Conservation (phyloP, 257 asterid species). For the Eucommia ulmoides region DNA sequence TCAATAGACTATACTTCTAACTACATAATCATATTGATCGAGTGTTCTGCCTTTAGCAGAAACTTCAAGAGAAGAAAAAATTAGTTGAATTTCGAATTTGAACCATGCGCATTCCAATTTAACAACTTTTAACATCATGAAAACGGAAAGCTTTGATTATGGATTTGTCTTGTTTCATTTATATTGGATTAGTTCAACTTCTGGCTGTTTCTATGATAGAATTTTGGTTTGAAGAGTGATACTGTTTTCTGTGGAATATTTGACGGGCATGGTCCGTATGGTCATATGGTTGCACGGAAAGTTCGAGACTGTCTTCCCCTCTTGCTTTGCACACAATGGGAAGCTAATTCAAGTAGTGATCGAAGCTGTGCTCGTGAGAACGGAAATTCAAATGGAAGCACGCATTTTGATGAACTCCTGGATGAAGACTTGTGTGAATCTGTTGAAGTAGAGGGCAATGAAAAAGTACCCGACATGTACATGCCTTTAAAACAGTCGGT, state of each 20-base stretch:
- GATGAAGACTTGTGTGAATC: not conserved
- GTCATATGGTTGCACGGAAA: constrained; percentile 8
- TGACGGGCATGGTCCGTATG: constrained; percentile 12
- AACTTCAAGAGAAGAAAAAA: no score
- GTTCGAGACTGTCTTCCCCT: constrained; percentile 5
- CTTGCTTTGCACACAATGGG: not conserved
- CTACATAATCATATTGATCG: no score
- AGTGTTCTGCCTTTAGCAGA: no score
- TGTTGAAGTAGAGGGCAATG: not conserved
- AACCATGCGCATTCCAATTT: no score
- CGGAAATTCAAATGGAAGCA: not conserved
- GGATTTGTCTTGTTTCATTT: not conserved
- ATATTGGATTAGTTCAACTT: not conserved
- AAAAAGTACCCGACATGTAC: not conserved
- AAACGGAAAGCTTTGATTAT: no score
- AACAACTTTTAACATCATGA: no score
- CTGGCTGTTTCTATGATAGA: not conserved
- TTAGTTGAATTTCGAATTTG: no score
- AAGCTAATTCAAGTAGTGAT: not conserved
- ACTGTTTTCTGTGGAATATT: constrained; percentile 10
- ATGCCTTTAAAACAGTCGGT: not conserved
- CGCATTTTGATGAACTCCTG: not conserved
- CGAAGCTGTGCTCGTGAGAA: not conserved
- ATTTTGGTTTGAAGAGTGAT: constrained; percentile 6
- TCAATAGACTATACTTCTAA: no score